Conservation (phyloP, 768 basidiomycete species). For the Sutorius australiensis region DNA sequence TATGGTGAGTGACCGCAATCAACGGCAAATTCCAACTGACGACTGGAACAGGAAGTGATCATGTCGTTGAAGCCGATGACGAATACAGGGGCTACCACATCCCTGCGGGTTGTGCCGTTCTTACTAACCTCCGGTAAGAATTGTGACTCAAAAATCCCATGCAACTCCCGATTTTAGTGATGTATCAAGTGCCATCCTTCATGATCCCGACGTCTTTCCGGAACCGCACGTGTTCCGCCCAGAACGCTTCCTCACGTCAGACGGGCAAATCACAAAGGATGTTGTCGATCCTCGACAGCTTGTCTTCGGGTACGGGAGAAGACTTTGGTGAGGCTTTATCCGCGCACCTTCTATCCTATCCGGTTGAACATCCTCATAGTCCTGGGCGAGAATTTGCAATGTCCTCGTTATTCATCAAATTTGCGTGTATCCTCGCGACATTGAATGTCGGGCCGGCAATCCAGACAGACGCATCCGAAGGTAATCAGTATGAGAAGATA, state of each 20-base stretch:
- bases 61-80: conserved; percentile 3
- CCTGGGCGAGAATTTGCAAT: conserved; percentile 5
- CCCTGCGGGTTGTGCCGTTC: background rate
- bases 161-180: background rate
- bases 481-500: background rate
- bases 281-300: conserved; percentile 1
- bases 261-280: conserved; percentile 2
- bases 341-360: background rate
- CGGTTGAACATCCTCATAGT: background rate
- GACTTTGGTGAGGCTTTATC: background rate
- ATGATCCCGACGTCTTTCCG: conserved; percentile 50
- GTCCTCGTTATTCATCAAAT: conserved; percentile 3
- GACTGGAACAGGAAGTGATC: background rate
- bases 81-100: conserved; percentile 4
- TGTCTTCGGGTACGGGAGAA: conserved; percentile 5
- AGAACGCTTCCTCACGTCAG: conserved; percentile 35
- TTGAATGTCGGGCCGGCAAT: background rate
- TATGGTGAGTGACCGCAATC: background rate
- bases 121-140: conserved; percentile 1
- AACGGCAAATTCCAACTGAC: background rate
- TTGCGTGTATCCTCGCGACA: conserved; percentile 3
- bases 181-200: conserved; percentile 37
- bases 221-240: conserved; percentile 56
- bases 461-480: background rate
- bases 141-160: background rate